Conservation (phyloP, 1,284 basidiomycete genomes). For the Pseudozyma sp. region DNA sequence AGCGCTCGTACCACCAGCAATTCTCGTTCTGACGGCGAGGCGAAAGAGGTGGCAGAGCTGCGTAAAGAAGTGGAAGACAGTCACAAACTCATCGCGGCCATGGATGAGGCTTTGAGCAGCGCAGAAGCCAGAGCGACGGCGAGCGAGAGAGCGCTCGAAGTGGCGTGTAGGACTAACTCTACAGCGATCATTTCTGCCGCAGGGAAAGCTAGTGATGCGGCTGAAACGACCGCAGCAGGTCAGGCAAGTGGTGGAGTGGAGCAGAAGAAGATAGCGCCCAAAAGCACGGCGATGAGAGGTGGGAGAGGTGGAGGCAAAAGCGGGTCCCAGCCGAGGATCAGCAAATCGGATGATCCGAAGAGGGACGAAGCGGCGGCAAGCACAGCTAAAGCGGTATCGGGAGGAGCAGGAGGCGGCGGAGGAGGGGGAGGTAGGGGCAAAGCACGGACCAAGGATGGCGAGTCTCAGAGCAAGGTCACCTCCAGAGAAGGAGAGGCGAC, state of each 20-base stretch:
- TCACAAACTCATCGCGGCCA: constrained; percentile 31
- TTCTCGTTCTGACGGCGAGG: neutral
- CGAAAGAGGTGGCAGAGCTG: constrained; percentile 4
- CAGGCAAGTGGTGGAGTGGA: neutral
- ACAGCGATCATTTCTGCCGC: constrained; percentile 22
- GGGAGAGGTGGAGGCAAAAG: neutral
- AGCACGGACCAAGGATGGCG: neutral
- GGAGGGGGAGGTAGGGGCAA: neutral
- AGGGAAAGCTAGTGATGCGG: neutral
- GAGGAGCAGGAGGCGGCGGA: neutral
- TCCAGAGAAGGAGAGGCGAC: neutral
- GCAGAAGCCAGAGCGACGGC: constrained; percentile 23
- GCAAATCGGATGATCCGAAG: neutral
- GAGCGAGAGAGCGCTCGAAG: constrained; percentile 33
- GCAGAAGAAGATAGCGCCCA: neutral
- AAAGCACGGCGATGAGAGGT: no score
- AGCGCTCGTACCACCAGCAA: neutral
- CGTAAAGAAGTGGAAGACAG: constrained; percentile 24
- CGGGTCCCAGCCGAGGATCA: neutral
- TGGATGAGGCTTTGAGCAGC: constrained; percentile 28
- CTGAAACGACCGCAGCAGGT: neutral
- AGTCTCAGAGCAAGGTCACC: no score
- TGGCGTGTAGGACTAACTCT: constrained; percentile 34
- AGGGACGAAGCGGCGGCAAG: neutral
- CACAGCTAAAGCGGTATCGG: neutral